Evolutionary conservation across 2,329 filamentous ascomycete species (phyloP), one percentile per base, ranked within the genome.

Genomic region (Chaetomiaceae sp.): DNA sequence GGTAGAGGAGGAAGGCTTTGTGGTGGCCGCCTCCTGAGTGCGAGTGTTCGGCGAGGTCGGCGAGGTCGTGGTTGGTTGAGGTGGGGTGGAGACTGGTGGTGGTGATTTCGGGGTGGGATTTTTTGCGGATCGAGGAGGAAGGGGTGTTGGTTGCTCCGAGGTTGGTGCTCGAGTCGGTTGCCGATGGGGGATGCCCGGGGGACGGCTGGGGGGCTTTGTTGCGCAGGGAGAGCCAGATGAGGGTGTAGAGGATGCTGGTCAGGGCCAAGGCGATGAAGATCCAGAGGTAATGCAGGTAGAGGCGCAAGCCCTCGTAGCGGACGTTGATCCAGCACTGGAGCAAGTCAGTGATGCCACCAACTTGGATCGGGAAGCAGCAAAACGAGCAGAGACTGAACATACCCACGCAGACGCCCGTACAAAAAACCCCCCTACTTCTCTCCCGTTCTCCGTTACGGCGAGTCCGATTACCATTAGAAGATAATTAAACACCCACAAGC

Each of bases 271-370:
- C 61, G n/a, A 72, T 60, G 53, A 74, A 83, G 51, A 85, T 81
- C 75, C 80, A 86, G 47, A 85, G 67, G 61, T 85, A 86, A 61
- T 86, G 82, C 1, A 80, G 73, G 65, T 75, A 75, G 1, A 86
- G 71, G 41, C 82, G 79, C 29, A 82, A 70, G 13, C 65, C 64
- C 42, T 75, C 71, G 55, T 78, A 79, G 16, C 72, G 65, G 14
- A 74, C 64, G 54, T 78, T 80, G 20, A 86, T 75, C 82, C 82
- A 86, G 64, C 83, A 86, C 81, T 77, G 58, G 5, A 23, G 18
- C 21, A 23, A 23, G 18, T 29, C 7, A 53, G 37, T 23, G 34
- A 14, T n/a, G n/a, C n/a, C n/a, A n/a, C n/a, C n/a, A n/a, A n/a
- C n/a, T n/a, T n/a, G n/a, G n/a, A n/a, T n/a, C n/a, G n/a, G n/a